Evolutionary conservation across 2,329 filamentous ascomycete species (phyloP).

Genomic region (Clonostachys rosea): DNA sequence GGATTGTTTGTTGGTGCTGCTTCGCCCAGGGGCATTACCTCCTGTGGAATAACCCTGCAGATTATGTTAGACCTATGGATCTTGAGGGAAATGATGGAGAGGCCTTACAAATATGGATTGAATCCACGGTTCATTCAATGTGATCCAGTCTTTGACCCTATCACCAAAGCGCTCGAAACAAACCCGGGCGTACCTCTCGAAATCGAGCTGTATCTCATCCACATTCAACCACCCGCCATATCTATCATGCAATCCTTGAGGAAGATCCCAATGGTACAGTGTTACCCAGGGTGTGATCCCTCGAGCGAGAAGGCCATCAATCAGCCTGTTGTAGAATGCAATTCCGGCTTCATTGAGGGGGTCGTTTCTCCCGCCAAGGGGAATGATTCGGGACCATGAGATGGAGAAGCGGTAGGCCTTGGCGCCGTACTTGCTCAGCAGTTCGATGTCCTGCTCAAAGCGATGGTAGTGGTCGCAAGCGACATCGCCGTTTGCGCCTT

Average conservation of each 20-base stretch:
- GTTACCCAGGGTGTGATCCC: slow-evolving; percentile 59
- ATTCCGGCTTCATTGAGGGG: slow-evolving; percentile 58
- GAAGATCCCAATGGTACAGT: slow-evolving; percentile 59
- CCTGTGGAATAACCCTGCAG: slow-evolving; percentile 23
- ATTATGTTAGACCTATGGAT: neutral
- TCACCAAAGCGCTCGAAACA: slow-evolving; percentile 34
- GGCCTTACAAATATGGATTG: slow-evolving; percentile 23
- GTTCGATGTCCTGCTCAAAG: slow-evolving; percentile 48
- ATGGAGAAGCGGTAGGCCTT: slow-evolving; percentile 61
- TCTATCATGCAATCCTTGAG: slow-evolving; percentile 24
- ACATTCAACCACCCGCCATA: slow-evolving; percentile 27
- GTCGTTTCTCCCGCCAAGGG: slow-evolving; percentile 57
- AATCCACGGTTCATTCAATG: slow-evolving; percentile 31
- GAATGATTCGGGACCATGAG: slow-evolving; percentile 63
- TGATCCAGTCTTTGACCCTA: slow-evolving; percentile 30
- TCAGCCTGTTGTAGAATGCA: slow-evolving; percentile 53
- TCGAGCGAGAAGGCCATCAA: slow-evolving; percentile 50
- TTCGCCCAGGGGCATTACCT: slow-evolving; percentile 23
- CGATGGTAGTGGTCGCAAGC: slow-evolving; percentile 36
- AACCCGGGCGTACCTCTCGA: slow-evolving; percentile 26
- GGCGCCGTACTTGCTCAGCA: slow-evolving; percentile 53
- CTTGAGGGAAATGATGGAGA: neutral
- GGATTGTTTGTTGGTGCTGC: slow-evolving; percentile 14
- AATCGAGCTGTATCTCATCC: slow-evolving; percentile 21
- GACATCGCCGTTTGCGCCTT: slow-evolving; percentile 38